Evolutionary conservation across 106 monocot species (phyloP).

Genomic region (Ottelia alismoides): DNA sequence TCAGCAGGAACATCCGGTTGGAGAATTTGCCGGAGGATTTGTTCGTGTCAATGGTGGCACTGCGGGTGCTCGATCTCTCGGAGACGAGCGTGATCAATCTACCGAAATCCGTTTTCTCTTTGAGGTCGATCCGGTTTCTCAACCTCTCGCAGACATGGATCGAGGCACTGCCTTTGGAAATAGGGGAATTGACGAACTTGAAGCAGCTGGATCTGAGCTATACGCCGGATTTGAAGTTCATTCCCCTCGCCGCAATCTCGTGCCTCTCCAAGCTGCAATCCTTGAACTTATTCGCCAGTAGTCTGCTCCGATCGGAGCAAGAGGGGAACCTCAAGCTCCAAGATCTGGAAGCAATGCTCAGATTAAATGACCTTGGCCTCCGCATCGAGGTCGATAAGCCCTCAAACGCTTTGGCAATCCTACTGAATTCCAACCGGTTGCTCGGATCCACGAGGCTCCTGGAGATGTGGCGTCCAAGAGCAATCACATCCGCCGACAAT

Average conservation of each 20-base stretch:
- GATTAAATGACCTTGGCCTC: not conserved
- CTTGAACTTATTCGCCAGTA: not conserved
- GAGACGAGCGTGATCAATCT: not conserved
- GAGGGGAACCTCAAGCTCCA: not conserved
- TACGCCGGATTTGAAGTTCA: not conserved
- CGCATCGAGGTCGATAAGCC: not conserved
- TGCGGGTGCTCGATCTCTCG: conserved; percentile 1
- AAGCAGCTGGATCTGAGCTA: not conserved
- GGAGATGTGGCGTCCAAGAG: not conserved
- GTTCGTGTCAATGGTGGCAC: not conserved
- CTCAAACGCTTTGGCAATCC: not conserved
- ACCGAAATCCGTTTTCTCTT: not conserved
- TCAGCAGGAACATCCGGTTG: not conserved
- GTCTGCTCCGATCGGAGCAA: not conserved
- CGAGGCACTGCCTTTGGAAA: not conserved
- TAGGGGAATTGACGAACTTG: not conserved
- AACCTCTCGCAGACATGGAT: not conserved
- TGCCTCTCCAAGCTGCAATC: not conserved
- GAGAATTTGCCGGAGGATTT: not conserved
- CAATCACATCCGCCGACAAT: not conserved
- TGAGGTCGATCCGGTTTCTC: not conserved
- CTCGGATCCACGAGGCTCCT: not conserved
- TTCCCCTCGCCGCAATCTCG: not conserved
- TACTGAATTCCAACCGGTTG: not conserved
- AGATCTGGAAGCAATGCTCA: not conserved